phyloP scores from a whole-genome alignment of 306 rosid genomes.

The Benincasa hispida region DNA sequence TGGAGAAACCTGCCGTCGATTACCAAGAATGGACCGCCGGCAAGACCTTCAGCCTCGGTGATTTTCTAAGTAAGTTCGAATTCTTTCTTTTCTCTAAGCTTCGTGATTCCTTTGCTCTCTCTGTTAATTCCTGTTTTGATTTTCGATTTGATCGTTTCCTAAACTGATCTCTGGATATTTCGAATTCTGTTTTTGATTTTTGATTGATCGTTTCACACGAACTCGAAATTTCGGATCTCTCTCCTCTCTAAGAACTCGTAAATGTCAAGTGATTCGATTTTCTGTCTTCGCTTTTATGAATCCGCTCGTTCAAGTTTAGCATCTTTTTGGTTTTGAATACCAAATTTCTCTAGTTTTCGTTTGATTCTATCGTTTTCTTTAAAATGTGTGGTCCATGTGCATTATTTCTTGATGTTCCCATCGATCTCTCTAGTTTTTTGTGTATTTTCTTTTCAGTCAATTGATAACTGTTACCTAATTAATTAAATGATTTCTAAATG shows the following conservation, averaged over 20 bases:
- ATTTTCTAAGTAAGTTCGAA: conserved; percentile 59
- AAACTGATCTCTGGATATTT: not conserved
- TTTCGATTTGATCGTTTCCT: not conserved
- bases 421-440: not conserved
- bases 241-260: not conserved
- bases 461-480: not conserved
- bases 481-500: too few species aligned
- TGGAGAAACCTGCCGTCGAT: conserved; percentile 34
- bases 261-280: not conserved
- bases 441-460: not conserved
- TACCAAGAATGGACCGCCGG: conserved; percentile 65
- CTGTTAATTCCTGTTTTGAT: not conserved
- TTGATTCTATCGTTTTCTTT: not conserved
- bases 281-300: not conserved
- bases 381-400: not conserved
- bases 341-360: not conserved
- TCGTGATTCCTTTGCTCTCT: not conserved
- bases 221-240: not conserved
- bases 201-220: not conserved
- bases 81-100: not conserved
- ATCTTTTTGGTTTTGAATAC: not conserved
- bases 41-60: conserved; percentile 70
- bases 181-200: not conserved
- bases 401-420: not conserved
- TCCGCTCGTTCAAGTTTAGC: not conserved